Evolutionary conservation across 225 moss, liverwort and hornwort genomes (phyloP), one percentile per base, ranked within the genome.

Genomic region (Polytrichum formosum): DNA sequence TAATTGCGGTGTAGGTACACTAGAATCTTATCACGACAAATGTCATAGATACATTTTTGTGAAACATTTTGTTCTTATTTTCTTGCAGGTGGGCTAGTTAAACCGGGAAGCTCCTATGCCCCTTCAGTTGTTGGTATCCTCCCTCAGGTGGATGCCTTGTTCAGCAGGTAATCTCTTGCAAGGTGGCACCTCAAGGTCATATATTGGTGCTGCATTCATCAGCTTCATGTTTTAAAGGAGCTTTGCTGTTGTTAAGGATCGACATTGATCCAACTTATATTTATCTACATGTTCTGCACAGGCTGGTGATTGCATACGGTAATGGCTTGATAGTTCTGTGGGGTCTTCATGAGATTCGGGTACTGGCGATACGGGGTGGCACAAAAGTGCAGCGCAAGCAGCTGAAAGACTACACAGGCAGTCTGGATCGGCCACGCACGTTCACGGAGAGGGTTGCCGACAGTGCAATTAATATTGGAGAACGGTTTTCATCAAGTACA

Each of bases 281-380:
- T 6, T 61, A 26, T 63, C 74, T 71, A 63, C 70, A 64, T 77
- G 61, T 67, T 66, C 65, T 87, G 75, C 73, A 78, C 91, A 98
- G 98, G 87, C 79, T 98, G 75, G 82, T 94, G 35, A 83, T 98
- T 78, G 98, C 91, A 55, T 98, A 92, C 75, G 91, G 86, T 72
- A 98, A 94, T 79, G 94, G 98, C 56, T 80, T 98, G 82, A 77
- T 94, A 61, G 80, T 98, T 64, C 80, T 83, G 53, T 98, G 98
- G 98, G 91, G 85, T 72, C 94, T 98, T 77, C 85, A 92, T 78
- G 88, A 94, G 82, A 91, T 81, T 67, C 90, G 82, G 78, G 88
- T 92, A 76, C 80, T 94, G 74, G 90, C 92, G 79, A 82, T 98
- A 77, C 92, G 91, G 37, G 98, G 98, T 79, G 94, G 98, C 83